Conservation (phyloP, 176 grass and related monocot genomes). For the Lolium multiflorum region DNA sequence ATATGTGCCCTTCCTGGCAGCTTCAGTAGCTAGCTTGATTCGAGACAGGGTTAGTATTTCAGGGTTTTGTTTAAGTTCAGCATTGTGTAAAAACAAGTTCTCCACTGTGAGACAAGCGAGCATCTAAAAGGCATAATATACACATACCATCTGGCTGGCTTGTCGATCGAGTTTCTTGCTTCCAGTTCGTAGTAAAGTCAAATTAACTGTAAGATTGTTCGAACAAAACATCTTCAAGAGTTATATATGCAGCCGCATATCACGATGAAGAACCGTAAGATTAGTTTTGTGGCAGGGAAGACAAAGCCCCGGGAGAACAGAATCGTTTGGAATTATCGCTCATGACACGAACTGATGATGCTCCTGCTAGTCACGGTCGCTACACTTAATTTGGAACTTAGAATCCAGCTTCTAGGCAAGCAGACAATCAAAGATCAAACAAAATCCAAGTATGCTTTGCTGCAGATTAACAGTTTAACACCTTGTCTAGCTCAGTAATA, state of each 20-base stretch:
- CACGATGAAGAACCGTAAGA: not conserved
- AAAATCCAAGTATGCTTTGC: not conserved
- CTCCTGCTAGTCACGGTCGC: conserved; percentile 26
- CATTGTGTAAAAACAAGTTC: not conserved
- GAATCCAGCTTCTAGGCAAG: conserved; percentile 4
- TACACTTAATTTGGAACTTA: not conserved
- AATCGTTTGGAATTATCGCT: conserved; percentile 24
- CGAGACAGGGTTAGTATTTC: conserved; percentile 13
- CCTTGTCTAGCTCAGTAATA: not conserved
- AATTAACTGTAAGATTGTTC: not conserved
- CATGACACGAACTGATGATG: conserved; percentile 13
- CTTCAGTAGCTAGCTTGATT: conserved; percentile 35
- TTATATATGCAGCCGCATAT: not conserved
- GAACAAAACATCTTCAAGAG: not conserved
- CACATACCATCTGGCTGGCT: not conserved
- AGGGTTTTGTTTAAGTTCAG: not conserved
- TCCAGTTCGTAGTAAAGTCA: not conserved
- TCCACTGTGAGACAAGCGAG: conserved; percentile 23
- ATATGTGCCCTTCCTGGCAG: conserved; percentile 36
- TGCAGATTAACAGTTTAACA: not conserved
- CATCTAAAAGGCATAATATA: not conserved
- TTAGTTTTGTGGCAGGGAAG: not conserved
- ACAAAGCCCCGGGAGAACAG: not conserved
- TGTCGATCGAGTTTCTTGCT: conserved; percentile 4
- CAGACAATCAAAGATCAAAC: conserved; percentile 6